A percentile compares a stretch with the other conserved stretches of the same genome.
These are phyloP conservation scores for Hevea brasiliensis DNA, from an alignment of 345 rosid genomes.

Conservation along the genomic window DNA sequence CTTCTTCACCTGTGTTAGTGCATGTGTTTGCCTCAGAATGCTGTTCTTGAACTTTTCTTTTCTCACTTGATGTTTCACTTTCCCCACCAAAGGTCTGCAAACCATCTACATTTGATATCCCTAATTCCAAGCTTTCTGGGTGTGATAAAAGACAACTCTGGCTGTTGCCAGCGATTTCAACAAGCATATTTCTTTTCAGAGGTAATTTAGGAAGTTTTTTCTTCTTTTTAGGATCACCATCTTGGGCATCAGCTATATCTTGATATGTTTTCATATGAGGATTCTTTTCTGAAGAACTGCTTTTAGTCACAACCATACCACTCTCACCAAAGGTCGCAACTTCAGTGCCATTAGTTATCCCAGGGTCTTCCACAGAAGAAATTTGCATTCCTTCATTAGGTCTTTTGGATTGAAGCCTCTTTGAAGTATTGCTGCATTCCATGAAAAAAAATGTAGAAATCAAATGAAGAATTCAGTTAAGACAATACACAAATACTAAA, in stretches of 20 bases:
- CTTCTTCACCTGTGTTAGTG: not conserved
- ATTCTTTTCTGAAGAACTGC: constrained; percentile 12
- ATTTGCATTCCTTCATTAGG: constrained; percentile 8
- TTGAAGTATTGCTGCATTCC: constrained; percentile 27
- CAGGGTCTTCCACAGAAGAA: constrained; percentile 18
- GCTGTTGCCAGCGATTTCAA: constrained; percentile 12
- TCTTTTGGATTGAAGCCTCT: constrained; percentile 25
- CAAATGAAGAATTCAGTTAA: constrained; percentile 3
- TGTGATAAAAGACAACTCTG: constrained; percentile 6
- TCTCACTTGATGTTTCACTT: not conserved
- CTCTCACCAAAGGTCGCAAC: constrained; percentile 7
- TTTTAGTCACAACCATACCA: constrained; percentile 8
- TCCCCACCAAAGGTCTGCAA: not conserved
- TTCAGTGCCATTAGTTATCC: constrained; percentile 8
- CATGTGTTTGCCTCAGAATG: constrained; percentile 1
- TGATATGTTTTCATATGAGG: constrained; percentile 5
- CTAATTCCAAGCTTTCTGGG: constrained; percentile 2
- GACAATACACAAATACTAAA: not conserved
- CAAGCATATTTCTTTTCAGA: constrained; percentile 3
- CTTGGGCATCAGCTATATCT: not conserved
- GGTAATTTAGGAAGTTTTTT: not conserved
- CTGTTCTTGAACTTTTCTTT: not conserved
- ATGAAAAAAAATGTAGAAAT: not conserved
- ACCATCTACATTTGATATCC: constrained; percentile 1
- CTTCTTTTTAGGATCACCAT: constrained; percentile 8